Percentiles rank a stretch among this genome's conserved stretches.
Evolutionary conservation across 2,329 filamentous ascomycete genomes (phyloP).

Genomic region (Cladosporium sp.): DNA sequence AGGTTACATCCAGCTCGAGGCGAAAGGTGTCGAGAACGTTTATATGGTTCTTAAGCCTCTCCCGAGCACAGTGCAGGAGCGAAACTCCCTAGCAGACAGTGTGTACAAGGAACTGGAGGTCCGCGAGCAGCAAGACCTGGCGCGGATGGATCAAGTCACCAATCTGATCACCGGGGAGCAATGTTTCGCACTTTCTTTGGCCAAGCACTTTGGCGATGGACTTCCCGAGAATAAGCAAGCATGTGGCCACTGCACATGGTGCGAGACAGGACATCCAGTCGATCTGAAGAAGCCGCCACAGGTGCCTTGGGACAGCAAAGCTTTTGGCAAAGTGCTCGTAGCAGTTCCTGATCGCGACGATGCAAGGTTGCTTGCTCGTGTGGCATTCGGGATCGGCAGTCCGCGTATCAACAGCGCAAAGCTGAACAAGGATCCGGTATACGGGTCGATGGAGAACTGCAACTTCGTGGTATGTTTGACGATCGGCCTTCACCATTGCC

Average conservation of each 20-base stretch:
- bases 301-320: conserved; percentile 36
- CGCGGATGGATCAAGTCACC: conserved; percentile 48
- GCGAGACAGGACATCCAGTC: conserved; percentile 32
- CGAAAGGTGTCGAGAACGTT: conserved; percentile 50
- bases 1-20: conserved; percentile 49
- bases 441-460: conserved; percentile 53
- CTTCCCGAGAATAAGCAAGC: conserved; percentile 40
- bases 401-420: conserved; percentile 50
- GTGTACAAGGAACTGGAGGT: conserved; percentile 49
- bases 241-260: conserved; percentile 56
- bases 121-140: conserved; percentile 53
- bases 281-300: conserved; percentile 38
- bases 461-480: conserved; percentile 45
- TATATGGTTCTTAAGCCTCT: conserved; percentile 50
- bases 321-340: conserved; percentile 43
- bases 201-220: conserved; percentile 55
- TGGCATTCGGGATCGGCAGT: conserved; percentile 61
- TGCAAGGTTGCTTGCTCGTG: conserved; percentile 53
- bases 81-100: conserved; percentile 25
- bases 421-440: conserved; percentile 43
- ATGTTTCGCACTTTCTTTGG: conserved; percentile 52
- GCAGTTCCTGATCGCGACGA: conserved; percentile 51
- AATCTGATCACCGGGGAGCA: conserved; percentile 49
- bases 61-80: conserved; percentile 42
- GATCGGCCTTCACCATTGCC: not conserved